Conservation (phyloP, 345 rosid species). For the Barbarea vulgaris region DNA sequence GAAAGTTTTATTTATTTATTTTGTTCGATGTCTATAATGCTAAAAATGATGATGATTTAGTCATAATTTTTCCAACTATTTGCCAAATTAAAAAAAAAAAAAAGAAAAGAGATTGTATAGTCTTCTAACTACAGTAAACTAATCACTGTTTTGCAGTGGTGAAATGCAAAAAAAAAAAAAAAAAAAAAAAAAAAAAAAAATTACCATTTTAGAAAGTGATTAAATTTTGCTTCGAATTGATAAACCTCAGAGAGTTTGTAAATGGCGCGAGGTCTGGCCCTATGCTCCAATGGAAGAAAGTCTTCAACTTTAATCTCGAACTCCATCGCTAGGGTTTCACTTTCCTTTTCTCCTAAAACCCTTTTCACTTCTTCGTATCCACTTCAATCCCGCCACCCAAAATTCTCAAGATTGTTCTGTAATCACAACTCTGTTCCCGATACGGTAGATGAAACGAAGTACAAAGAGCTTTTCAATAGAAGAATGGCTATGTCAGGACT, state of each 20-base stretch:
- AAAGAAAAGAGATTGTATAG: too few species aligned
- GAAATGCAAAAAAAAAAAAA: background rate
- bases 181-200: too few species aligned
- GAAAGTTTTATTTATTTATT: too few species aligned
- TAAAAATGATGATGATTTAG: too few species aligned
- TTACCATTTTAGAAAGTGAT: background rate
- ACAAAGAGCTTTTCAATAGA: constrained; percentile 60
- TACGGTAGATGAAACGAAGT: constrained; percentile 39
- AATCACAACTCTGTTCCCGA: constrained; percentile 40
- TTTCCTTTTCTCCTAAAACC: constrained; percentile 37
- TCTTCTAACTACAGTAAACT: background rate
- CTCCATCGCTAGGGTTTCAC: constrained; percentile 39
- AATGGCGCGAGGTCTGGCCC: constrained; percentile 56
- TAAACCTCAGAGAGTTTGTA: background rate
- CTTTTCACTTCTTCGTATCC: constrained; percentile 28
- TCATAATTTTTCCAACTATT: too few species aligned
- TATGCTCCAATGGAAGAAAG: constrained; percentile 46
- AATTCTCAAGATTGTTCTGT: constrained; percentile 51
- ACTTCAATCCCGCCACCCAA: constrained; percentile 27
- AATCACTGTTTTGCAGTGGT: background rate
- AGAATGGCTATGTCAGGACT: constrained; percentile 88
- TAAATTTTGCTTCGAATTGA: background rate
- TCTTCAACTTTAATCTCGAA: constrained; percentile 33
- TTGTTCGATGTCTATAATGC: too few species aligned
- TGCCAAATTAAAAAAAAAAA: background rate